Conservation (phyloP, 2,329 filamentous ascomycete genomes). For the Leptographium galeiforme region DNA sequence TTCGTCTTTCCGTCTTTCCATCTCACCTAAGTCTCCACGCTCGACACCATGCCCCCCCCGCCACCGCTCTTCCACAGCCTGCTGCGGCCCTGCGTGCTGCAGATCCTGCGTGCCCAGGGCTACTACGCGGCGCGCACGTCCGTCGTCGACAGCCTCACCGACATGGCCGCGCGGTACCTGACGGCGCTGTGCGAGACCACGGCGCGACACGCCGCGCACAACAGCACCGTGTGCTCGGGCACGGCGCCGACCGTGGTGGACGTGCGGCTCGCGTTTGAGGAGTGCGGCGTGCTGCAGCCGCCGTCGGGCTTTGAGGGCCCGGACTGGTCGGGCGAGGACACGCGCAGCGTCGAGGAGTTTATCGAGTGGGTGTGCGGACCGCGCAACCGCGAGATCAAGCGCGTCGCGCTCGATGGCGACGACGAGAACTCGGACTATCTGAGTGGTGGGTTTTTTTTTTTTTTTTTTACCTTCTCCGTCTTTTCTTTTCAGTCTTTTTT, state of each 20-base stretch:
- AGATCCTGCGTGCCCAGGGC: conserved; percentile 82
- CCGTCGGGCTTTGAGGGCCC: conserved; percentile 56
- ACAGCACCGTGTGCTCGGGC: conserved; percentile 51
- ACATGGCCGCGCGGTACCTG: conserved; percentile 74
- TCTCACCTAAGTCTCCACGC: no score
- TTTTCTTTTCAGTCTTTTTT: not conserved
- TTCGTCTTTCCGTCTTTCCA: not conserved
- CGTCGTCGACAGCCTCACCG: conserved; percentile 77
- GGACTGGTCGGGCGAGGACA: conserved; percentile 55
- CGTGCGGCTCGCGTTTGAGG: conserved; percentile 72
- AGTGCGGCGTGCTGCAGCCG: conserved; percentile 62
- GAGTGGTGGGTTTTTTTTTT: conserved; percentile 32
- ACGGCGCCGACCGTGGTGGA: conserved; percentile 57
- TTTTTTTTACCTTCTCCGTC: no score
- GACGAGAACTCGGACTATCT: conserved; percentile 57
- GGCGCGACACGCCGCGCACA: conserved; percentile 56
- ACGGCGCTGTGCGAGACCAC: conserved; percentile 60
- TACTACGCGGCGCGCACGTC: conserved; percentile 73
- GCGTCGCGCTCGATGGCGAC: conserved; percentile 61
- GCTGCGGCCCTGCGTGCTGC: conserved; percentile 73
- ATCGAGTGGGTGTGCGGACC: conserved; percentile 65
- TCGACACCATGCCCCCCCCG: conserved; percentile 26
- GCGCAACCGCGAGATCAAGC: conserved; percentile 64
- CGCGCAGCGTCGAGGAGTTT: conserved; percentile 64
- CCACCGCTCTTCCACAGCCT: conserved; percentile 55